A percentile compares a stretch with the other conserved stretches of the same genome.
These are phyloP conservation scores for Mrakia gelida DNA, from an alignment of 768 basidiomycete species.

Conservation along the genomic window DNA sequence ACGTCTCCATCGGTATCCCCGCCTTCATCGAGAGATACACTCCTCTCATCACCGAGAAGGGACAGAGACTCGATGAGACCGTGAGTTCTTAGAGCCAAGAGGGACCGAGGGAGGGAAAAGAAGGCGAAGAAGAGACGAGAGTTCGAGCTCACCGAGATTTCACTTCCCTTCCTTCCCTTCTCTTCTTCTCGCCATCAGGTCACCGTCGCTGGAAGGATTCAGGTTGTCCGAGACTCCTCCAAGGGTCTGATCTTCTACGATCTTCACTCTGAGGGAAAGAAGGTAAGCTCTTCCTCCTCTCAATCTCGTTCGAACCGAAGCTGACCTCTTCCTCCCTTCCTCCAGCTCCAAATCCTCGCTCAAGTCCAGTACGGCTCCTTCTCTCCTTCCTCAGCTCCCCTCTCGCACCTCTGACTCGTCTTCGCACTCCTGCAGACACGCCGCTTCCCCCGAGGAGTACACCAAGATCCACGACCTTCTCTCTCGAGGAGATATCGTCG, in stretches of 20 bases:
- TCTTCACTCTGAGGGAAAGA: constrained; percentile 81
- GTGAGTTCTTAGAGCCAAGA: not conserved
- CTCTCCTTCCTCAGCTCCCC: too few relatives aligned
- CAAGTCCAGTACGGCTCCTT: constrained; percentile 61
- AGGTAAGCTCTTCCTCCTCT: constrained; percentile 46
- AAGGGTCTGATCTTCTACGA: constrained; percentile 91
- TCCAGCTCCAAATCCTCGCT: constrained; percentile 82
- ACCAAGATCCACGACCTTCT: constrained; percentile 72
- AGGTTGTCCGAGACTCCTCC: constrained; percentile 77
- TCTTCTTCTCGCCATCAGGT: constrained; percentile 35
- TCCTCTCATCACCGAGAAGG: constrained; percentile 33
- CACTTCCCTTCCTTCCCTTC: not conserved
- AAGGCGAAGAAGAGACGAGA: not conserved
- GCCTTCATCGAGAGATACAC: constrained; percentile 72
- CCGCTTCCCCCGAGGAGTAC: constrained; percentile 52
- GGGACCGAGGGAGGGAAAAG: not conserved
- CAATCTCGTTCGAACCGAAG: not conserved
- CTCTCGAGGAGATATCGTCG: constrained; percentile 93
- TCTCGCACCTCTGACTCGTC: not conserved
- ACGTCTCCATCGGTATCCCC: constrained; percentile 72
- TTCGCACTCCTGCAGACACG: constrained; percentile 38
- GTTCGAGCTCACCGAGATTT: constrained; percentile 1
- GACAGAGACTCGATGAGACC: constrained; percentile 49
- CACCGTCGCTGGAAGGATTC: constrained; percentile 81
- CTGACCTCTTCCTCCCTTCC: not conserved